These are phyloP conservation scores for Amanita exitialis DNA, from an alignment of 768 basidiomycete genomes.

Conservation along the genomic window DNA sequence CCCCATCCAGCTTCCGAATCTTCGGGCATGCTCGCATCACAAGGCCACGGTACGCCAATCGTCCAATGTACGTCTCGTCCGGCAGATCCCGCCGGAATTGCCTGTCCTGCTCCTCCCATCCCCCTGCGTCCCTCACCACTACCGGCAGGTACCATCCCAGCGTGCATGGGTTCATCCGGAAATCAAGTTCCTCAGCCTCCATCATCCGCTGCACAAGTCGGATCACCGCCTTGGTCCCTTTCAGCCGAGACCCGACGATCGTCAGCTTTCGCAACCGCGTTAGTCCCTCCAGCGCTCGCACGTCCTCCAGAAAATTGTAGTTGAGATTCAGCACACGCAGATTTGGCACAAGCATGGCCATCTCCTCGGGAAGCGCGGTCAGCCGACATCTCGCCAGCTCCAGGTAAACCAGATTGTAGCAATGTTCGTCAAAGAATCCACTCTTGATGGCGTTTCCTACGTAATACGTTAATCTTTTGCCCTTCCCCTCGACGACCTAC, in stretches of 20 bases:
- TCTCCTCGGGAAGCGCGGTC: slow-evolving; percentile 56
- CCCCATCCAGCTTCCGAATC: slow-evolving; percentile 76
- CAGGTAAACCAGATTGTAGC: slow-evolving; percentile 86
- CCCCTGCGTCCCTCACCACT: slow-evolving; percentile 58
- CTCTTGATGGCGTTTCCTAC: slow-evolving; percentile 63
- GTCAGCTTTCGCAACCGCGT: slow-evolving; percentile 73
- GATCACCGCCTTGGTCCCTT: slow-evolving; percentile 66
- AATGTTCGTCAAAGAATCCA: slow-evolving; percentile 59
- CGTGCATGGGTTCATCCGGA: slow-evolving; percentile 95
- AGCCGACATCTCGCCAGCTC: slow-evolving; percentile 86
- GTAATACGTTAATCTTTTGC: slow-evolving; percentile 14
- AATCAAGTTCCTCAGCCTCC: slow-evolving; percentile 83
- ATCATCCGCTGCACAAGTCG: slow-evolving; percentile 59
- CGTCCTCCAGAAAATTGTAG: slow-evolving; percentile 89
- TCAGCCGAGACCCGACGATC: slow-evolving; percentile 76
- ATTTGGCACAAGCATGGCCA: slow-evolving; percentile 67
- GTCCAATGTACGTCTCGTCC: slow-evolving; percentile 77
- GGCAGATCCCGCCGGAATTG: slow-evolving; percentile 88
- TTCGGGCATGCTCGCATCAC: slow-evolving; percentile 67
- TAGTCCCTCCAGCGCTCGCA: slow-evolving; percentile 58
- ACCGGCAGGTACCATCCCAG: slow-evolving; percentile 93
- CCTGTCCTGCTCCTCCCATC: slow-evolving; percentile 75
- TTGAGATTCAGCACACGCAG: slow-evolving; percentile 89
- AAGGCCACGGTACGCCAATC: slow-evolving; percentile 83
- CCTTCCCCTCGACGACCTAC: slow-evolving; percentile 20